Base-by-base conservation (phyloP, 352 stramenopile genomes). In the Thraustochytrium striatum region DNA sequence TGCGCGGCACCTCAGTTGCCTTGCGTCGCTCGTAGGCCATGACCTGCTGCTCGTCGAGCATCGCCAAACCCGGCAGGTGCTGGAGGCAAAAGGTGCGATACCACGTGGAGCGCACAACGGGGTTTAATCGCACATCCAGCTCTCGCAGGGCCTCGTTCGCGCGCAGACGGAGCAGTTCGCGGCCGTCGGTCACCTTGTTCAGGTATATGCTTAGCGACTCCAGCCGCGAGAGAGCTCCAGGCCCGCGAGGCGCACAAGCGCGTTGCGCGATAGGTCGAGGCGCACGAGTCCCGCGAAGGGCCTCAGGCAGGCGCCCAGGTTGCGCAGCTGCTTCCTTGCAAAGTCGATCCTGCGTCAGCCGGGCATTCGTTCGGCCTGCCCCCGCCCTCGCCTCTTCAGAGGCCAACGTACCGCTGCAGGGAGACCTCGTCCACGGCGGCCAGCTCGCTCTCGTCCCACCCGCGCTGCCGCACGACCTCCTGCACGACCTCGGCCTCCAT, bases 21-120 rank as follows among this genome's bases (percentile, higher is more conserved):
- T 75, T 75, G 11, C 65, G 44, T 8, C 44, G 52, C 65, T 75
- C 65, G 13, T 55, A 70, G 0, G 65, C 44, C 21, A 28, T 75
- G 21, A 75, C 16, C 1, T 16, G 21, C 11, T 75, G 65, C 65
- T 75, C 65, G 25, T 75, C 65, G 36, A 75, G 65, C 1, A 25
- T 50, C 16, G 30, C 32, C 11, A 75, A 9, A 9, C 25, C 39
- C 8, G 0, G 5, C 11, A 75, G 65, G 7, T 75, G 65, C 50
- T 75, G 65, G 5, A 75, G n/a, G 11, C 58, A 39, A 25, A 75
- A 75, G 65, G 30, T 61, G 43, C 65, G 65, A 39, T 75, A 75
- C 5, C 43, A 43, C 47, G 30, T 2, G 5, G 65, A 58, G 35
- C 65, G 43, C 35, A 75, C 65, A 32, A 75, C 7, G 21, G 65